These are phyloP conservation scores for Chenopodium berlandieri DNA, from an alignment of 148 eudicot genomes.

Conservation along the genomic window DNA sequence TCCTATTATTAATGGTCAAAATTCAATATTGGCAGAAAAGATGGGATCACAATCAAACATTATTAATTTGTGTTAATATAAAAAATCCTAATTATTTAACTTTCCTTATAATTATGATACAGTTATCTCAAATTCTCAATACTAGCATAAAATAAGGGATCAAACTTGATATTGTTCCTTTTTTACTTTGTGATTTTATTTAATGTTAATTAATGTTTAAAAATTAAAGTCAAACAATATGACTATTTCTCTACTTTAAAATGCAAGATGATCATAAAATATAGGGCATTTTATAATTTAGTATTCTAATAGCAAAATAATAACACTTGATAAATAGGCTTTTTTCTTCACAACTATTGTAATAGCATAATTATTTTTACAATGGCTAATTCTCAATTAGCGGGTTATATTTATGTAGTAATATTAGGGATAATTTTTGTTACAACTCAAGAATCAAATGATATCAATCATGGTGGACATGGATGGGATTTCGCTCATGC, in stretches of 20 bases:
- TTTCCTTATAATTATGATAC: slow-evolving; percentile 16
- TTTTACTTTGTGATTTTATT: too few species aligned
- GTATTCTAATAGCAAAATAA: not conserved
- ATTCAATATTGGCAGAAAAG: too few species aligned
- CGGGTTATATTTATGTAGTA: not conserved
- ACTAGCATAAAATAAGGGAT: slow-evolving; percentile 1
- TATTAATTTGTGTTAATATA: too few species aligned
- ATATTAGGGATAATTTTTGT: not conserved
- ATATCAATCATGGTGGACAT: not conserved
- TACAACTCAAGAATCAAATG: slow-evolving; percentile 12
- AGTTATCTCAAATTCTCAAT: not conserved
- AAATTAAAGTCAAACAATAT: too few species aligned
- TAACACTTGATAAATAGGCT: too few species aligned
- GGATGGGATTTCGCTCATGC: slow-evolving; percentile 47
- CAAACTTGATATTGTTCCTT: not conserved
- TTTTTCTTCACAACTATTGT: not conserved
- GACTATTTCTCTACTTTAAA: not conserved
- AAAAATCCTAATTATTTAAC: not conserved
- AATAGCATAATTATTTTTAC: not conserved
- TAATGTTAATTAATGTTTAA: too few species aligned
- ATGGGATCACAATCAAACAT: too few species aligned
- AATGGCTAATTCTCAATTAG: slow-evolving; percentile 7
- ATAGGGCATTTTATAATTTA: not conserved
- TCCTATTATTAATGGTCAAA: too few species aligned
- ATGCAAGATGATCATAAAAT: not conserved